Evolutionary conservation across 2,329 filamentous ascomycete genomes (phyloP).

Genomic region (Fusarium acutatum): DNA sequence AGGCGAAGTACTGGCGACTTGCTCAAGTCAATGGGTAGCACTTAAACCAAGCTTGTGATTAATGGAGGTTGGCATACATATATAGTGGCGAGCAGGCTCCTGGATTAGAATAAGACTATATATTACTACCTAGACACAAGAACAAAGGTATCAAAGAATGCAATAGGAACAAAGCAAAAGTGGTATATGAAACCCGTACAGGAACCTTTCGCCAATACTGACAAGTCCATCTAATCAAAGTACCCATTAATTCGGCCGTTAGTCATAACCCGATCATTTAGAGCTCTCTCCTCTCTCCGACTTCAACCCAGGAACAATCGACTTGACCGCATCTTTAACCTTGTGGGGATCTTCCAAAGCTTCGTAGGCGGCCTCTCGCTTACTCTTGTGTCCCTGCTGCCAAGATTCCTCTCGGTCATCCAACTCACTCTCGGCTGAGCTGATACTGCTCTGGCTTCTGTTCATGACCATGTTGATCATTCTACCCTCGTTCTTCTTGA

Average conservation of each 20-base stretch:
- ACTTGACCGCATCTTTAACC: slow-evolving; percentile 50
- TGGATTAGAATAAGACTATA: slow-evolving; percentile 18
- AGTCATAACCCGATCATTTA: slow-evolving; percentile 27
- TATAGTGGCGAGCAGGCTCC: background rate
- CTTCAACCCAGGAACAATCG: slow-evolving; percentile 38
- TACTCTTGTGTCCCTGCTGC: slow-evolving; percentile 56
- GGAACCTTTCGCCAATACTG: slow-evolving; percentile 30
- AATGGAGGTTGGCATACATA: background rate
- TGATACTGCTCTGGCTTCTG: slow-evolving; percentile 61
- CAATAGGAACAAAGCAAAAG: slow-evolving; percentile 6
- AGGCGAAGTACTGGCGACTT: slow-evolving; percentile 43
- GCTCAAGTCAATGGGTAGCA: slow-evolving; percentile 47
- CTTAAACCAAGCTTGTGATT: slow-evolving; percentile 43
- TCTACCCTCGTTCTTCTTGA: slow-evolving; percentile 72
- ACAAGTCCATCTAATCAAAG: slow-evolving; percentile 5
- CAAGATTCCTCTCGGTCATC: slow-evolving; percentile 53
- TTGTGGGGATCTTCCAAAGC: slow-evolving; percentile 59
- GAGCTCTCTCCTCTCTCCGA: slow-evolving; percentile 26
- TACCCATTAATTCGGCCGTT: slow-evolving; percentile 21
- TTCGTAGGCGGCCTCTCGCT: slow-evolving; percentile 61
- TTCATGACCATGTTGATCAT: slow-evolving; percentile 65
- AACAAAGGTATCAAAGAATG: slow-evolving; percentile 13
- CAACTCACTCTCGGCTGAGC: slow-evolving; percentile 63
- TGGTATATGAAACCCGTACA: slow-evolving; percentile 20
- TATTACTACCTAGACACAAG: background rate